A percentile compares a stretch with the other conserved stretches of the same genome.
Conservation (phyloP, 768 basidiomycete genomes). For the Dioszegia crocea region DNA sequence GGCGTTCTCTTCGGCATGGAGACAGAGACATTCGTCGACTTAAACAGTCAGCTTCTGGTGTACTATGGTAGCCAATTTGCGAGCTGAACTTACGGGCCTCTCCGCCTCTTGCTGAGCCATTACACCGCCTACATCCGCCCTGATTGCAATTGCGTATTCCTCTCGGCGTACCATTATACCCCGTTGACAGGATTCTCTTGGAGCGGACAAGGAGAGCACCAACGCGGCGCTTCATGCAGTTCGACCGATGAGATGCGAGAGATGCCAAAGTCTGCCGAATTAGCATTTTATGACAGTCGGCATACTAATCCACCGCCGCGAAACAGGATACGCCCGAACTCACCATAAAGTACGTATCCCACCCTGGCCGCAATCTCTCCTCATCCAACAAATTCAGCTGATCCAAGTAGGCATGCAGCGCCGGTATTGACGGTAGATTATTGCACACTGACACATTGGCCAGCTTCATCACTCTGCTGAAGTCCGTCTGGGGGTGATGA, state of each 20-base stretch:
- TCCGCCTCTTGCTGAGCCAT: slow-evolving; percentile 54
- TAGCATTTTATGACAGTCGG: not conserved
- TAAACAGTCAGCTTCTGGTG: not conserved
- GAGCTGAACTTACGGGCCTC: slow-evolving; percentile 49
- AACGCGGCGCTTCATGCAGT: slow-evolving; percentile 96
- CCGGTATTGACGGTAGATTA: slow-evolving; percentile 29
- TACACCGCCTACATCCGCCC: slow-evolving; percentile 82
- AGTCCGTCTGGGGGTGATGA: slow-evolving; percentile 30
- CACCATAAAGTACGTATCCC: slow-evolving; percentile 98
- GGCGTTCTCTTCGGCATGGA: slow-evolving; percentile 98
- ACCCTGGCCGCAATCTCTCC: slow-evolving; percentile 75
- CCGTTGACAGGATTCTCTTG: slow-evolving; percentile 53
- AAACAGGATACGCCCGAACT: too few relatives aligned
- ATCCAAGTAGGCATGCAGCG: slow-evolving; percentile 64
- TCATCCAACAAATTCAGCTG: slow-evolving; percentile 64
- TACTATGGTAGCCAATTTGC: not conserved
- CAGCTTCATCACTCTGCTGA: slow-evolving; percentile 30
- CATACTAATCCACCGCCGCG: too few relatives aligned
- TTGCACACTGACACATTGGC: slow-evolving; percentile 48
- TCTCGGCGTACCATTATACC: slow-evolving; percentile 92
- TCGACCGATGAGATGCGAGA: slow-evolving; percentile 74
- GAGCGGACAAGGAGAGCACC: slow-evolving; percentile 85
- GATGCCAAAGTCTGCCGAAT: slow-evolving; percentile 71
- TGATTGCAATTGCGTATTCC: slow-evolving; percentile 83
- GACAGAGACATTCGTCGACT: slow-evolving; percentile 77